Evolutionary conservation across 2,329 filamentous ascomycete species (phyloP).

Genomic region (Metarhizium anisopliae): DNA sequence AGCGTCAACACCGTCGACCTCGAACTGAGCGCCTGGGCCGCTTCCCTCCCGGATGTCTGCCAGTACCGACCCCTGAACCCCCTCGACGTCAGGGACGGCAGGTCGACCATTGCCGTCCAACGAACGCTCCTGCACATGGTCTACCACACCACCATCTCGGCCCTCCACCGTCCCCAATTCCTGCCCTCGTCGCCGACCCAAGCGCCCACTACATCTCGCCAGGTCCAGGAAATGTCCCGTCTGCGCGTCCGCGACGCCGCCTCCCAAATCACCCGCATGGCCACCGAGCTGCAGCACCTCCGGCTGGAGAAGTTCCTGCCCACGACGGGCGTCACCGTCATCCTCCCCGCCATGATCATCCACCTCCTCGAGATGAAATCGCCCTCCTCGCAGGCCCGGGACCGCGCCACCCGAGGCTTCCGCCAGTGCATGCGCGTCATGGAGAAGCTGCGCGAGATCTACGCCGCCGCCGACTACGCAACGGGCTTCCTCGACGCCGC

Average conservation of each 20-base stretch:
- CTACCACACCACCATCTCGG: conserved; percentile 84
- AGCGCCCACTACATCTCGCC: conserved; percentile 45
- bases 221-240: conserved; percentile 74
- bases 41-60: conserved; percentile 61
- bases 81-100: conserved; percentile 50
- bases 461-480: conserved; percentile 92
- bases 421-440: conserved; percentile 89
- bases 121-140: conserved; percentile 87
- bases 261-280: conserved; percentile 76
- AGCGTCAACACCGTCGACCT: conserved; percentile 72
- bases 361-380: conserved; percentile 90
- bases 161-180: conserved; percentile 84
- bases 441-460: conserved; percentile 77
- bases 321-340: conserved; percentile 82
- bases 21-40: conserved; percentile 70
- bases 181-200: conserved; percentile 60
- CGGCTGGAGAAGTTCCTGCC: conserved; percentile 73
- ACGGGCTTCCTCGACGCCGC: conserved; percentile 90
- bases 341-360: conserved; percentile 88
- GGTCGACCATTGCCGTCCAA: conserved; percentile 57
- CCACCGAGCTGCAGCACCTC: conserved; percentile 62
- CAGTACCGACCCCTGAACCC: conserved; percentile 52
- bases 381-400: conserved; percentile 59
- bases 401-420: conserved; percentile 70
- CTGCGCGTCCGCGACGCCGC: conserved; percentile 77